Evolutionary conservation across 257 asterid species (phyloP).

Genomic region (Capsicum rhomboideum): DNA sequence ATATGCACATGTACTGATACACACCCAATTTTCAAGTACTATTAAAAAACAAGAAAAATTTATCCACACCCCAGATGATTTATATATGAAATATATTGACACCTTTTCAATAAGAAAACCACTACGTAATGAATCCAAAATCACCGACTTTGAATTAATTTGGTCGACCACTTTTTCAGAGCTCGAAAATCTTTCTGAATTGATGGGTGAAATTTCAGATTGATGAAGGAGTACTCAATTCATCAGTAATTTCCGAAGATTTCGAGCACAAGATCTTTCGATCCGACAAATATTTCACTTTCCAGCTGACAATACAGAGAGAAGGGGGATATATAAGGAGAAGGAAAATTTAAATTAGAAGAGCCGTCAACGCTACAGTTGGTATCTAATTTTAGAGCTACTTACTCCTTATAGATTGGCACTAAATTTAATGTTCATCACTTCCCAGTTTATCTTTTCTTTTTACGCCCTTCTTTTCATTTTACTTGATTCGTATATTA

Average conservation of each 20-base stretch:
- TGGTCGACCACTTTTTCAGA: too few relatives aligned
- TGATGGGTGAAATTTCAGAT: constrained; percentile 1
- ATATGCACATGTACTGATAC: constrained; percentile 25
- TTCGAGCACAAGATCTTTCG: not conserved
- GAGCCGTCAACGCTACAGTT: constrained; percentile 45
- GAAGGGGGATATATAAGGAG: not conserved
- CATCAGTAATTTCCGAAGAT: not conserved
- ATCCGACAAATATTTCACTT: not conserved
- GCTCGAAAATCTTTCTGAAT: not conserved
- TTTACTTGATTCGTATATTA: too few relatives aligned
- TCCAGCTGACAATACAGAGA: not conserved
- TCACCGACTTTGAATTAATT: not conserved
- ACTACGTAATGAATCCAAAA: not conserved
- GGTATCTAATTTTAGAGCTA: not conserved
- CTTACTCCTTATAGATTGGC: not conserved
- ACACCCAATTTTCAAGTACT: not conserved
- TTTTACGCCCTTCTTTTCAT: not conserved
- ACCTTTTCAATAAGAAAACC: not conserved
- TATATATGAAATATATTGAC: not conserved
- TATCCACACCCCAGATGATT: not conserved
- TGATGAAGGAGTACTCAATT: not conserved
- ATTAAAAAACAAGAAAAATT: not conserved
- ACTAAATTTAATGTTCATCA: not conserved
- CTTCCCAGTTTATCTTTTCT: not conserved
- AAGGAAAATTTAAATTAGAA: constrained; percentile 3